Evolutionary conservation across 768 basidiomycete species (phyloP), one percentile per base, ranked within the genome.

Genomic region (Psilocybe cyanescens): DNA sequence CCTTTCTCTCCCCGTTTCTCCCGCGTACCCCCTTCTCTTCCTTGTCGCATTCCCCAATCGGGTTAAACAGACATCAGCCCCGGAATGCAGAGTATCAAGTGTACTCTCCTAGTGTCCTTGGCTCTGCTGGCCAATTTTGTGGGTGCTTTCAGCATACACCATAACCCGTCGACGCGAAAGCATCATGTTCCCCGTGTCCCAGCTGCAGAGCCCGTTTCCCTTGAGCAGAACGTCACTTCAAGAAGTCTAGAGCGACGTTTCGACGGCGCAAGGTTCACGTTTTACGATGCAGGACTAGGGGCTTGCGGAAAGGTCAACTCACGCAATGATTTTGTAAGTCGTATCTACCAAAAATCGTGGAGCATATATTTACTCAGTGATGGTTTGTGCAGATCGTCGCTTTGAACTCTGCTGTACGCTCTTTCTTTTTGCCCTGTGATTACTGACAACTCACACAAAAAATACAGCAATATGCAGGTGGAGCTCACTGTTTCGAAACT

Each of bases 201-300:
- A 52, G 29, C 56, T 19, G 37, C 48, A 29, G 59, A 51, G 14
- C 46, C 58, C 28, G 48, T 30, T 8, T 8, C 56, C 19, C 37
- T 48, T 47, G 39, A 48, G 41, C 60, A 62, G 37, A 70, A 70
- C 47, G 33, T 69, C 39, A 67, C 65, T 30, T 50, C 60, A 9
- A 67, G 65, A 46, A 35, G 55, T 16, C 50, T 84, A 51, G 75
- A 78, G 46, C 81, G 76, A 65, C 81, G 83, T 8, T 82, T 73
- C 61, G 63, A 63, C 41, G 63, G 62, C 48, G 74, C 79, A 3
- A 79, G 81, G 52, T 84, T 85, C 68, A 83, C 86, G n/a, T 88
- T 78, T 59, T 89, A 86, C 65, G 80, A 79, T 52, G 73, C 71
- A 47, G 74, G 73, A 6, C 66, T 71, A 11, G 75, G 75, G 29